Conservation (phyloP, 805 yeast genomes). For the Yamadazyma sp. region DNA sequence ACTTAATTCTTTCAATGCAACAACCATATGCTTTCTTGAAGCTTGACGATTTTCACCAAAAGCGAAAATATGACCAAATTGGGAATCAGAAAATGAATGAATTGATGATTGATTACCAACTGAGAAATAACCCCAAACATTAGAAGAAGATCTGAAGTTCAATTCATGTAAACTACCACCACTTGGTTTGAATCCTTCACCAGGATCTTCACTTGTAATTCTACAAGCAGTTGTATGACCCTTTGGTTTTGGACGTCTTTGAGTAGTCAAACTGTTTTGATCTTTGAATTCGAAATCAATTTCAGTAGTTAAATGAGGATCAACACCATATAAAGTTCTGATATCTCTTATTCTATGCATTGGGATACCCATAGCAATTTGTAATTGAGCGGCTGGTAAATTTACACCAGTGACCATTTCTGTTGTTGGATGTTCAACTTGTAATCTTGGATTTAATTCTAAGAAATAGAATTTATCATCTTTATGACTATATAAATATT, state of each 20-base stretch:
- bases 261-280: conserved; percentile 68
- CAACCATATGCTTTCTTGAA: conserved; percentile 98
- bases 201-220: conserved; percentile 98
- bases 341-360: conserved; percentile 93
- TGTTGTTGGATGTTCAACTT: conserved; percentile 99
- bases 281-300: conserved; percentile 87
- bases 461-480: conserved; percentile 95
- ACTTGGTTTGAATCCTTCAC: conserved; percentile 98
- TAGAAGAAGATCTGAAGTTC: conserved; percentile 94
- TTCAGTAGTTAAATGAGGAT: conserved; percentile 86
- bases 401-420: conserved; percentile 99
- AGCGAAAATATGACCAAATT: conserved; percentile 98
- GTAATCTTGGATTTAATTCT: conserved; percentile 97
- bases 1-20: conserved; percentile 92
- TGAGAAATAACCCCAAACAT: conserved; percentile 99
- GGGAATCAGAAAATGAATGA: conserved; percentile 97
- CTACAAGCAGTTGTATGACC: conserved; percentile 99
- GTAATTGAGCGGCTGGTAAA: conserved; percentile 97
- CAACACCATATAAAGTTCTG: conserved; percentile 89
- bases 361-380: conserved; percentile 99
- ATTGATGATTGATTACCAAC: conserved; percentile 95
- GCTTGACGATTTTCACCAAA: conserved; percentile 98
- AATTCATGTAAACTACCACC: conserved; percentile 96
- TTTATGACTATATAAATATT: conserved; percentile 88
- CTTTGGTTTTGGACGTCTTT: conserved; percentile 91